Percentiles rank a stretch among this genome's conserved stretches.
These are phyloP conservation scores for Penicillium herquei DNA, from an alignment of 495 filamentous ascomycete genomes.

Conservation along the genomic window DNA sequence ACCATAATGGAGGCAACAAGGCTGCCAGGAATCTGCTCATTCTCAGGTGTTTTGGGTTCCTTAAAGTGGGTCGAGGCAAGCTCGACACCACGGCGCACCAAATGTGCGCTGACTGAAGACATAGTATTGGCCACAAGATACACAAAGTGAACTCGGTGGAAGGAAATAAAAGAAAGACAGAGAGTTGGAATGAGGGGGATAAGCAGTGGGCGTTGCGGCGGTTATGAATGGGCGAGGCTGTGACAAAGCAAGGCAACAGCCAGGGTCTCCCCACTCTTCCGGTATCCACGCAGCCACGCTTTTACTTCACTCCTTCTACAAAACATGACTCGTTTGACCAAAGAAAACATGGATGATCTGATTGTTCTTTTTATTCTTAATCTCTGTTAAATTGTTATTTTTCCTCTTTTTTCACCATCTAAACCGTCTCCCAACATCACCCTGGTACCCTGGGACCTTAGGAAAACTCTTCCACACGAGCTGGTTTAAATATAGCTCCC, in stretches of 20 bases:
- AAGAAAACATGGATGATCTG: not conserved
- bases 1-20: conserved; percentile 3
- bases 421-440: not conserved
- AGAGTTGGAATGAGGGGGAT: not conserved
- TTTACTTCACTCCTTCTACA: not conserved
- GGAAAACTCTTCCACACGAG: not conserved
- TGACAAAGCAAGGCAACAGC: not conserved
- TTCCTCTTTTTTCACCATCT: not conserved
- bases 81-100: conserved; percentile 15
- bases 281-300: too few relatives aligned
- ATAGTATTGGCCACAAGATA: conserved; percentile 3
- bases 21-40: conserved; percentile 1
- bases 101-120: conserved; percentile 8
- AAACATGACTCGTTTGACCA: not conserved
- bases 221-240: not conserved
- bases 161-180: not conserved
- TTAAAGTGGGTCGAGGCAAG: conserved; percentile 6
- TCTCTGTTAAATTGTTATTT: not conserved
- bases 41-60: conserved; percentile 2
- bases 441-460: not conserved
- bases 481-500: conserved; percentile 1
- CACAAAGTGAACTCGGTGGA: not conserved
- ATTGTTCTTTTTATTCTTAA: not conserved
- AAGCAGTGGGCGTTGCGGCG: not conserved
- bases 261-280: too few relatives aligned